Evolutionary conservation across 2,329 filamentous ascomycete species (phyloP).

Genomic region (Epichloe gansuensis): DNA sequence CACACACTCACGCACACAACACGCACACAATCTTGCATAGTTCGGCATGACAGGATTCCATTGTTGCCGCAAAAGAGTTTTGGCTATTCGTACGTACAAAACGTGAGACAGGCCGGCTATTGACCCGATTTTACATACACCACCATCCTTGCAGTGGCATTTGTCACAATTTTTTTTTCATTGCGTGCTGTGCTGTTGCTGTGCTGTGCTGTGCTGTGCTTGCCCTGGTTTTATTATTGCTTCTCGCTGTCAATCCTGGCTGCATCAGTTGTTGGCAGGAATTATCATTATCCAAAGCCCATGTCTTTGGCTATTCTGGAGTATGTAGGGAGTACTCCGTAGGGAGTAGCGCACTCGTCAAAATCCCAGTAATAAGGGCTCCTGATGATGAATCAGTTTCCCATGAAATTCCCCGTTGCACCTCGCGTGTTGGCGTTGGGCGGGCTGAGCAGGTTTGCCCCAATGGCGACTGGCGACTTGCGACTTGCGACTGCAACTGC

Average conservation of each 20-base stretch:
- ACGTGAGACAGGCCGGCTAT: background rate
- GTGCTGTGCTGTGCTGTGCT: background rate
- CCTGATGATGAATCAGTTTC: background rate
- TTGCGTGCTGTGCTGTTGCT: too few species aligned
- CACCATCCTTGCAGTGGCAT: background rate
- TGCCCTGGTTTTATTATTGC: background rate
- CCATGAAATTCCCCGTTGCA: background rate
- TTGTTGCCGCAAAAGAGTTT: background rate
- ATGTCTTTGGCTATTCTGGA: background rate
- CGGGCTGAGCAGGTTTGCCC: background rate
- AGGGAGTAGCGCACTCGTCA: background rate
- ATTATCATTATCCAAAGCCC: background rate
- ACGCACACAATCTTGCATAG: background rate
- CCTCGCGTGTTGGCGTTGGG: conserved; percentile 1
- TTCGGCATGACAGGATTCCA: background rate
- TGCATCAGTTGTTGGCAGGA: background rate
- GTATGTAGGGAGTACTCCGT: too few species aligned
- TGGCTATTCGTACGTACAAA: background rate
- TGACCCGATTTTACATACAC: too few species aligned
- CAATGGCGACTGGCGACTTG: too few species aligned
- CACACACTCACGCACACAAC: too few species aligned
- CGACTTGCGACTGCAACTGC: too few species aligned
- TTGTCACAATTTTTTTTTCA: background rate
- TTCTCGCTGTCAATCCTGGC: background rate
- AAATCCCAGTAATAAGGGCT: background rate